Evolutionary conservation across 257 asterid genomes (phyloP).

Genomic region (Jaltomata sinuosa): DNA sequence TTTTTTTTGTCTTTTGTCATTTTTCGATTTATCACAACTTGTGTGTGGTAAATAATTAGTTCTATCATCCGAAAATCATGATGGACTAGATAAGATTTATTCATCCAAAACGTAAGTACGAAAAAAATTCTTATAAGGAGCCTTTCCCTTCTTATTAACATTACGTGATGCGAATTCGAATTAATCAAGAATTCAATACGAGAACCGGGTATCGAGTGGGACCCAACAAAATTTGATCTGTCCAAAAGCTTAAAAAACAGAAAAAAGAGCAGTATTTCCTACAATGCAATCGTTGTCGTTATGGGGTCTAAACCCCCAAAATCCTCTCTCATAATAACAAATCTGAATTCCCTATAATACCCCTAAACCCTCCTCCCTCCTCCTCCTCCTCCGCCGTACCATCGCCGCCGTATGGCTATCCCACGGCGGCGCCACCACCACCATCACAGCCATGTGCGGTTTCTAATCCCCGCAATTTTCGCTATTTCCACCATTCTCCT

Average conservation of each 20-base stretch:
- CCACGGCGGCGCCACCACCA: constrained; percentile 82
- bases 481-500: constrained; percentile 51
- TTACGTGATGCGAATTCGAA: background rate
- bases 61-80: background rate
- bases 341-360: background rate
- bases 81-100: background rate
- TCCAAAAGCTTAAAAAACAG: background rate
- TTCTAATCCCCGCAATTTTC: constrained; percentile 41
- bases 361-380: background rate
- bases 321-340: background rate
- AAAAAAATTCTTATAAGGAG: background rate
- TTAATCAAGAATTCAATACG: background rate
- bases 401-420: constrained; percentile 47
- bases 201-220: background rate
- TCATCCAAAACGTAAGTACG: background rate
- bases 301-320: background rate
- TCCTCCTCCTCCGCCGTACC: background rate
- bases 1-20: background rate
- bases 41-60: background rate
- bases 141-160: background rate
- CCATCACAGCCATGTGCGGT: constrained; percentile 29
- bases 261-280: background rate
- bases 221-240: background rate
- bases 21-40: background rate
- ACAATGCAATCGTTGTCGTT: background rate